Base-by-base conservation (phyloP, 2,329 filamentous ascomycete species). In the Alternaria conjuncta region DNA sequence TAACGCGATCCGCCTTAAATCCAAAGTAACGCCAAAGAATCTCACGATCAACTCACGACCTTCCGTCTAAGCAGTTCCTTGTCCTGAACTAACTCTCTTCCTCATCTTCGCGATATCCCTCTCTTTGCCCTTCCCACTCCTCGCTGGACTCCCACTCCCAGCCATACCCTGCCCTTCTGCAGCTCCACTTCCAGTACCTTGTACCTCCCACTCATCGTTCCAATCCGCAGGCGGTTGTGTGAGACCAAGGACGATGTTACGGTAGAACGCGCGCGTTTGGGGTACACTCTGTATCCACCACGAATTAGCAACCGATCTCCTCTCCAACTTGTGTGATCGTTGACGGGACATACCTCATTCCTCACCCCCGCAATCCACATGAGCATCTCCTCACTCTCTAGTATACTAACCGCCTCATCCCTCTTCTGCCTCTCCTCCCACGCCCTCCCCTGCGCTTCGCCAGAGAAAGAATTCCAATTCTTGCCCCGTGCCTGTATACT, bases 371-470 rank as follows among this genome's bases (percentile, higher is more conserved):
- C 66, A 47, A 72, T 73, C 78, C 79, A 80, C 11, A 80, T 71
- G 36, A 82, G 54, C 75, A 81, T 65, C 65, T 82, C 80, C 10
- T 67, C 67, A 50, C 70, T 79, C 45, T 76, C 76, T 2, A 82
- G 60, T 32, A 80, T 75, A 15, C 63, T 54, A 0, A 73, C 77
- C 1, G 80, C 80, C 44, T 76, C 66, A 20, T 75, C 65, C 2
- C 79, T 65, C 10, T 53, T 45, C 61, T 79, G 71, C 5, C 75
- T 69, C 32, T 60, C 44, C 36, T 78, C 75, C 23, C 21, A 30
- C 6, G 9, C 25, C 55, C 20, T 21, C 9, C 25, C 32, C 32
- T 36, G 21, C 45, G 21, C 36, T 3, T 23, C 44, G 18, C 13
- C 20, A n/a, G 49, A 21, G 13, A 55, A 18, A 8, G 46, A 15